phyloP scores from a whole-genome alignment of 2,329 filamentous ascomycete genomes.

The Dactylellina leptospora region DNA sequence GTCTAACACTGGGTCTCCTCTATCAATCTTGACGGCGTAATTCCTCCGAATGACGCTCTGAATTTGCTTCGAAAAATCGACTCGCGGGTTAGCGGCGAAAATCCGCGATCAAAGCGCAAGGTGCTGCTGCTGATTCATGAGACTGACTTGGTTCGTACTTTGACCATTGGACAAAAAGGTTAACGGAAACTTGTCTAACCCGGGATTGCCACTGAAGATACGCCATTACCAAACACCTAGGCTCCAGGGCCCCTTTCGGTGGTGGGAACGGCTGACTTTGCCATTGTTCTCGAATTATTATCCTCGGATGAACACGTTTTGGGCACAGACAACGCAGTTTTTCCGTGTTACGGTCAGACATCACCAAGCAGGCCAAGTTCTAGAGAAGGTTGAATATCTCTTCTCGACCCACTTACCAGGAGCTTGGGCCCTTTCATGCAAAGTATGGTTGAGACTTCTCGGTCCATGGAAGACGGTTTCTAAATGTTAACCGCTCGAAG shows the following conservation, averaged over 20 bases:
- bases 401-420: slow-evolving; percentile 36
- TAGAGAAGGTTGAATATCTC: slow-evolving; percentile 9
- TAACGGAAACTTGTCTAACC: not conserved
- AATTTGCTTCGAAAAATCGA: not conserved
- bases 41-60: slow-evolving; percentile 40
- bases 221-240: not conserved
- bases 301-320: slow-evolving; percentile 14
- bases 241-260: not conserved
- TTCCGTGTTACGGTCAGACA: slow-evolving; percentile 11
- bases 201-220: not conserved
- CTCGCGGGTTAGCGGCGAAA: slow-evolving; percentile 4
- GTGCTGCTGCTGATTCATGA: slow-evolving; percentile 3
- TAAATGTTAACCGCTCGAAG: slow-evolving; percentile 28
- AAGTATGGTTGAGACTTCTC: slow-evolving; percentile 28
- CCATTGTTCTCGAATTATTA: slow-evolving; percentile 1
- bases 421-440: slow-evolving; percentile 40
- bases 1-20: not conserved
- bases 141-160: not conserved
- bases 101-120: slow-evolving; percentile 27
- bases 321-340: slow-evolving; percentile 38
- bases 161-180: not conserved
- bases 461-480: slow-evolving; percentile 3
- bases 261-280: no score
- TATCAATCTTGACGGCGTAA: slow-evolving; percentile 17
- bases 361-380: slow-evolving; percentile 8